phyloP scores from a whole-genome alignment of 2,329 filamentous ascomycete species.

The Ophiostoma montium region DNA sequence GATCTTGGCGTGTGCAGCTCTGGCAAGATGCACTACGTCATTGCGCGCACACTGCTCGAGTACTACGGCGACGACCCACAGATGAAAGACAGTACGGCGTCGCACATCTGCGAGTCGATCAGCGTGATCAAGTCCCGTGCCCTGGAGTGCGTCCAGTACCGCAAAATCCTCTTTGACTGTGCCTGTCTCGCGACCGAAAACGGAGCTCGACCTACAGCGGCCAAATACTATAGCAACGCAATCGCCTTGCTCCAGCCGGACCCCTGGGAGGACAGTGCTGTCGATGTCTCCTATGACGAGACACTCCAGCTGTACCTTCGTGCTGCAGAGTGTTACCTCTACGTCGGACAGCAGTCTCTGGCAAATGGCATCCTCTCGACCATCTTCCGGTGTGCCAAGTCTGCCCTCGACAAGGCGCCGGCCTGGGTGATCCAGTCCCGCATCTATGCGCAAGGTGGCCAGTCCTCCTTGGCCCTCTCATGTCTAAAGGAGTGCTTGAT shows the following conservation, averaged over 20 bases:
- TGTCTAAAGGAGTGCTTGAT: conserved; percentile 57
- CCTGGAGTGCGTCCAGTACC: conserved; percentile 46
- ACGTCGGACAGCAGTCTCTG: conserved; percentile 55
- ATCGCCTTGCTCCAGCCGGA: conserved; percentile 65
- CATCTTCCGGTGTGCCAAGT: conserved; percentile 56
- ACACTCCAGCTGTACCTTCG: conserved; percentile 67
- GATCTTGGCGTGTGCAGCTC: conserved; percentile 55
- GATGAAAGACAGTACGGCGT: conserved; percentile 57
- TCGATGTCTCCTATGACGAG: conserved; percentile 75
- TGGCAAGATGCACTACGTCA: conserved; percentile 79
- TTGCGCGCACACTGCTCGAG: conserved; percentile 67
- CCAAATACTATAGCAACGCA: conserved; percentile 68
- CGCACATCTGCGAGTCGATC: conserved; percentile 67
- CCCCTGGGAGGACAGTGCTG: conserved; percentile 55
- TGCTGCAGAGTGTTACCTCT: conserved; percentile 70
- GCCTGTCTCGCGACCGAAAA: conserved; percentile 68
- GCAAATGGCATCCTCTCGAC: conserved; percentile 54
- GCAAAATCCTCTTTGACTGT: conserved; percentile 64
- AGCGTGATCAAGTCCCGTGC: conserved; percentile 59
- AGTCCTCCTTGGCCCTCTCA: conserved; percentile 53
- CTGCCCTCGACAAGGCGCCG: conserved; percentile 65
- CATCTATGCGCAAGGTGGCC: conserved; percentile 60
- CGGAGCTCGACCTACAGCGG: conserved; percentile 66
- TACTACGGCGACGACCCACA: conserved; percentile 48
- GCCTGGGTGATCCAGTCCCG: conserved; percentile 74